Conservation (phyloP, 148 eudicot genomes). For the Cornus controversa region DNA sequence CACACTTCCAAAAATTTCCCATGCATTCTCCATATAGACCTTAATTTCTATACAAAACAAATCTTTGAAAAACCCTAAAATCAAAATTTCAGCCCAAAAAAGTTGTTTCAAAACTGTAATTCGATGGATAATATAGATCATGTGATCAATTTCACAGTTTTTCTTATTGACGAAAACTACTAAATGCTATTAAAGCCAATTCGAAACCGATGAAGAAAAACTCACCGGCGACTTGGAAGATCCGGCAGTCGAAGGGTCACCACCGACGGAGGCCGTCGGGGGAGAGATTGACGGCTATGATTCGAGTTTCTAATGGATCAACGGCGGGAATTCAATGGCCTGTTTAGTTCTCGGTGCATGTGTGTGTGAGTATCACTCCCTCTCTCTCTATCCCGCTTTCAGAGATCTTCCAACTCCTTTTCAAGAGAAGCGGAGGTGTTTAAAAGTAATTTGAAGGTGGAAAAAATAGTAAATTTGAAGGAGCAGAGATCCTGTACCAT, state of each 20-base stretch:
- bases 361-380: too few relatives aligned
- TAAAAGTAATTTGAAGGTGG: background rate
- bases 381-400: background rate
- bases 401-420: background rate
- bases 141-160: too few relatives aligned
- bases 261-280: background rate
- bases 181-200: too few relatives aligned
- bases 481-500: background rate
- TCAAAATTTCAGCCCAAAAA: too few relatives aligned
- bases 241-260: background rate
- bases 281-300: background rate
- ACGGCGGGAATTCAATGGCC: background rate
- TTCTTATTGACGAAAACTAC: too few relatives aligned
- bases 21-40: too few relatives aligned
- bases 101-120: too few relatives aligned
- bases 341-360: too few relatives aligned
- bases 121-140: too few relatives aligned
- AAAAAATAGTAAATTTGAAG: too few relatives aligned
- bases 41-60: too few relatives aligned
- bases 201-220: background rate
- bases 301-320: background rate
- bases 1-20: too few relatives aligned
- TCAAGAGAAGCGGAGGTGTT: background rate
- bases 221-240: background rate
- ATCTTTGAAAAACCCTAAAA: background rate